Evolutionary conservation across 306 rosid species (phyloP), one percentile per base, ranked within the genome.

Genomic region (Sesbania bispinosa): DNA sequence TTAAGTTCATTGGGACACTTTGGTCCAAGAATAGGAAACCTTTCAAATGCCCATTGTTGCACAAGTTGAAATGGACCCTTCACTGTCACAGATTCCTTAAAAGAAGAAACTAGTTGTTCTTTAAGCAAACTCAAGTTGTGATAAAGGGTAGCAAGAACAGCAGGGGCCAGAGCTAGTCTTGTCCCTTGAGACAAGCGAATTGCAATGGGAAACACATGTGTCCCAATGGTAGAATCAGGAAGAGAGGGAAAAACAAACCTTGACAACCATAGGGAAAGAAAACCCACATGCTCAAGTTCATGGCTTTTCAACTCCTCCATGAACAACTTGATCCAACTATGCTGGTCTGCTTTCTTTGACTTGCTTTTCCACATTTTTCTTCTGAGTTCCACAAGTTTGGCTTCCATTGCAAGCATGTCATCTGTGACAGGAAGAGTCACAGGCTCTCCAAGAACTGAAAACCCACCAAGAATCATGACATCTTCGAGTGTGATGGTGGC

Each of bases 401-500:
- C 76, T 23, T 77, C 77, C 0, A 38, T 35, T 21, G 19, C 52
- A 53, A 20, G 4, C 79, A 52, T 7, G 5, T 57, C 68, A 18
- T 13, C 20, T 2, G 67, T 33, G 26, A 43, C 52, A 27, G 80
- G 64, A 19, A 78, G 67, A 3, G 7, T 45, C 2, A 68, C 62
- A 0, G 79, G 26, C 23, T 64, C 32, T 1, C 92, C 88, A 2
- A 77, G 55, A 35, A 79, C 84, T 4, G 88, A 71, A 36, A 63
- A 84, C 1, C 88, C 82, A 2, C 85, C 85, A 3, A 68, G 43
- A 29, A 82, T 23, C 76, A 75, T 74, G 1, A 84, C 32, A 68
- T 87, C 92, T 45, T 84, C 92, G 0, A 87, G 48, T 0, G 85
- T 84, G 3, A 87, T 46, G 0, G 88, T 82, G 2, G 84, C 80